phyloP scores from a whole-genome alignment of 2,329 filamentous ascomycete genomes.

The Colletotrichum tofieldiae region DNA sequence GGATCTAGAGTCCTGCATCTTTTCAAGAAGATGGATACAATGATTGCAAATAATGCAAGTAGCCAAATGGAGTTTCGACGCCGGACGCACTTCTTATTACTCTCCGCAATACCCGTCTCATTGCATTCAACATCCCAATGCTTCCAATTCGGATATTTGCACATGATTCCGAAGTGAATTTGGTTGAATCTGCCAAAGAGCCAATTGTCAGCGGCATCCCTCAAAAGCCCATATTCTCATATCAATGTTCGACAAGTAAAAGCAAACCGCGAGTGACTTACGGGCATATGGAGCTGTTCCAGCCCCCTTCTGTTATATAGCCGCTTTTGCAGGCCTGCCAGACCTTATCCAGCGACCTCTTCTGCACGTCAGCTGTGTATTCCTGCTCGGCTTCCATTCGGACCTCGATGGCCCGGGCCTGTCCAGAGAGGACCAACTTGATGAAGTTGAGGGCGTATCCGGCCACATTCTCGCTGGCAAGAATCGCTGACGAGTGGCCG shows the following conservation, averaged over 20 bases:
- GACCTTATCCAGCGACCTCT: conserved; percentile 15
- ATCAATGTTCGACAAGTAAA: neutral
- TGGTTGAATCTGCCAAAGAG: conserved; percentile 3
- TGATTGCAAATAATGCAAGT: neutral
- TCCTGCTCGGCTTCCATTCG: neutral
- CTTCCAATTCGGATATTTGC: conserved; percentile 9
- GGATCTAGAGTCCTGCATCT: neutral
- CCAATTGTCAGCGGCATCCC: neutral
- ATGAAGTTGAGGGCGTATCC: neutral
- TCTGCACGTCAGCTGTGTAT: conserved; percentile 17
- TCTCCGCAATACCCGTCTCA: neutral
- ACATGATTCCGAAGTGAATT: conserved; percentile 8
- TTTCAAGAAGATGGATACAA: neutral
- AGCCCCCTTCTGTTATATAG: conserved; percentile 3
- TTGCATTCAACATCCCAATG: conserved; percentile 2
- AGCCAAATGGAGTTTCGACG: neutral
- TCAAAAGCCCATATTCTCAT: too few species aligned
- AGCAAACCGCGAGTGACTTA: neutral
- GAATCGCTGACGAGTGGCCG: conserved; percentile 73
- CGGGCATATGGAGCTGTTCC: conserved; percentile 20
- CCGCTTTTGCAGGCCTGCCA: conserved; percentile 8
- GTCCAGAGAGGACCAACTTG: conserved; percentile 2
- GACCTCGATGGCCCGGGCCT: conserved; percentile 1
- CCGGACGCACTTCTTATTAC: neutral
- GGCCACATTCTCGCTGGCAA: conserved; percentile 69